A percentile compares a stretch with the other conserved stretches of the same genome.
phyloP scores from a whole-genome alignment of 805 yeast genomes.

The Isabelozyma heimii region DNA sequence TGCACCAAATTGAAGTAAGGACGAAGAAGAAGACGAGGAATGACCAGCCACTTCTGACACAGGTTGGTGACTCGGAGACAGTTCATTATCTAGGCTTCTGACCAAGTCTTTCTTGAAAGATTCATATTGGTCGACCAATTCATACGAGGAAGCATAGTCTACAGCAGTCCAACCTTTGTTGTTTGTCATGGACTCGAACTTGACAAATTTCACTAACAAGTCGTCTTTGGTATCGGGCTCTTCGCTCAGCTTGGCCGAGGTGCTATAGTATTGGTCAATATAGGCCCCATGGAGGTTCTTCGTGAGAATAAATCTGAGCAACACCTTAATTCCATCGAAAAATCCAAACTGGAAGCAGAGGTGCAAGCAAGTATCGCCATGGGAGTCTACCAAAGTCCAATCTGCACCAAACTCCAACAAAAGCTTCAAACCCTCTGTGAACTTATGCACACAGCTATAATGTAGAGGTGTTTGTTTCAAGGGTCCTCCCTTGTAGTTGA shows the following conservation, averaged over 20 bases:
- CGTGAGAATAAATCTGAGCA: constrained; percentile 12
- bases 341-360: constrained; percentile 36
- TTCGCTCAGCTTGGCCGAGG: neutral
- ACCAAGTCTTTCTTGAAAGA: constrained; percentile 18
- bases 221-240: constrained; percentile 1
- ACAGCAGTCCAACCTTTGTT: constrained; percentile 30
- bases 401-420: constrained; percentile 42
- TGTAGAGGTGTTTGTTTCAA: constrained; percentile 36
- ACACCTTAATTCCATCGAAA: constrained; percentile 26
- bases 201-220: constrained; percentile 11
- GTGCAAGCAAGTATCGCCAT: constrained; percentile 39
- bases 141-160: constrained; percentile 30
- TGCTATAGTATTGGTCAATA: neutral
- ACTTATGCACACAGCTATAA: constrained; percentile 30
- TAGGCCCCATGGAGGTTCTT: neutral
- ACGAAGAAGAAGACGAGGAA: constrained; percentile 6
- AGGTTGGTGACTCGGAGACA: constrained; percentile 1
- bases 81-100: neutral
- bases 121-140: constrained; percentile 22
- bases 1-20: constrained; percentile 3
- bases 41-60: neutral
- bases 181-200: constrained; percentile 22
- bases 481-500: constrained; percentile 32
- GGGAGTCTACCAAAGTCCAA: constrained; percentile 22
- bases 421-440: constrained; percentile 36